phyloP scores from a whole-genome alignment of 306 rosid genomes.

The Senna tora region DNA sequence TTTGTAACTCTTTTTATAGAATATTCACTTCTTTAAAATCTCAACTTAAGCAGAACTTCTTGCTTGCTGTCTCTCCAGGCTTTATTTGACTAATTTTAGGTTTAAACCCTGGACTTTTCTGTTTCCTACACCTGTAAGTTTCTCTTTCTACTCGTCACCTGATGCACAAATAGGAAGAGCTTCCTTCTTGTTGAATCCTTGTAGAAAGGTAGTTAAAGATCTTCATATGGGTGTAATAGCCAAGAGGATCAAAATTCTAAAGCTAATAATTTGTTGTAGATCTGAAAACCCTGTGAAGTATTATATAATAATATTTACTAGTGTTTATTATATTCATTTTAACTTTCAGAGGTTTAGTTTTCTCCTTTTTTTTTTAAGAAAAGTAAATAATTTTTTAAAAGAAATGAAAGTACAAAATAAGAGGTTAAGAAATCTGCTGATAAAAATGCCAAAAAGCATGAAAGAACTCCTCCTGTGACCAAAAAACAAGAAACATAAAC shows the following conservation, averaged over 20 bases:
- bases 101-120: background rate
- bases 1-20: background rate
- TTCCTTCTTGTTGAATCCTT: background rate
- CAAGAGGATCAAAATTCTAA: background rate
- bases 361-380: too few species aligned
- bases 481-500: conserved; percentile 8
- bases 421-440: background rate
- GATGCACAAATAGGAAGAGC: background rate
- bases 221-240: background rate
- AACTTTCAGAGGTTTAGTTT: background rate
- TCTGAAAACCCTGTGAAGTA: background rate
- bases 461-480: background rate
- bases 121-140: background rate
- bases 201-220: background rate
- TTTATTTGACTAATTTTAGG: background rate
- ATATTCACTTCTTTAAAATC: background rate
- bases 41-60: background rate
- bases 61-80: background rate
- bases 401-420: background rate
- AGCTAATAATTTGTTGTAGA: too few species aligned
- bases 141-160: background rate
- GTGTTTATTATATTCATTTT: background rate
- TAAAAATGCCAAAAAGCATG: background rate
- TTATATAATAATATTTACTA: too few species aligned
- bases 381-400: background rate